These are phyloP conservation scores for Biscutella laevigata DNA, from an alignment of 441 rosid genomes.

Conservation along the genomic window DNA sequence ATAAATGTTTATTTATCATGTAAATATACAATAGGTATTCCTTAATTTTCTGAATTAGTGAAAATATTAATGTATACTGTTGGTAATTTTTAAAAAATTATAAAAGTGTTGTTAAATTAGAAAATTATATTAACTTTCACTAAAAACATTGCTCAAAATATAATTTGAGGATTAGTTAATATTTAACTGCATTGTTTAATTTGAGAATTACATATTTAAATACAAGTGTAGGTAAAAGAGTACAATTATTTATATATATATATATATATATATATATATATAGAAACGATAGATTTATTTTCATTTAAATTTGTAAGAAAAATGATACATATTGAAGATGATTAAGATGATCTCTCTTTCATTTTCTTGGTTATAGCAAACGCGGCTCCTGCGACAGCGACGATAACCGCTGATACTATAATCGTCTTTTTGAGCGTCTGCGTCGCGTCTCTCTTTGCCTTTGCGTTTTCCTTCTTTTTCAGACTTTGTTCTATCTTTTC, in stretches of 20 bases:
- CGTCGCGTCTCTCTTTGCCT: constrained; percentile 23
- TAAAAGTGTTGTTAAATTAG: no score
- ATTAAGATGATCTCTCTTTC: no score
- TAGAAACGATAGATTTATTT: neutral
- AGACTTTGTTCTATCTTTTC: constrained; percentile 11
- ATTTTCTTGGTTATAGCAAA: constrained; percentile 46
- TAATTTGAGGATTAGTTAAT: neutral
- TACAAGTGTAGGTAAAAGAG: neutral
- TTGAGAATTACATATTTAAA: constrained; percentile 4
- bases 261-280: neutral
- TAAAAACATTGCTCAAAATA: neutral
- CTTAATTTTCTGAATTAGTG: no score
- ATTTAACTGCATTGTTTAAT: neutral
- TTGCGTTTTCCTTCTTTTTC: constrained; percentile 21
- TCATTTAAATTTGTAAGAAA: neutral
- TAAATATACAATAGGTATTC: no score
- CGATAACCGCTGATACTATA: constrained; percentile 41
- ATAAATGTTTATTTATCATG: neutral
- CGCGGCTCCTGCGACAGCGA: constrained; percentile 45
- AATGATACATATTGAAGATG: constrained; percentile 8
- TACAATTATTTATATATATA: no score
- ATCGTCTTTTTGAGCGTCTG: constrained; percentile 38
- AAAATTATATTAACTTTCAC: neutral
- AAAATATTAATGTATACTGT: no score
- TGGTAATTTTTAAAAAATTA: no score